phyloP scores from a whole-genome alignment of 352 stramenopile genomes.

The Pythium coloratum region DNA sequence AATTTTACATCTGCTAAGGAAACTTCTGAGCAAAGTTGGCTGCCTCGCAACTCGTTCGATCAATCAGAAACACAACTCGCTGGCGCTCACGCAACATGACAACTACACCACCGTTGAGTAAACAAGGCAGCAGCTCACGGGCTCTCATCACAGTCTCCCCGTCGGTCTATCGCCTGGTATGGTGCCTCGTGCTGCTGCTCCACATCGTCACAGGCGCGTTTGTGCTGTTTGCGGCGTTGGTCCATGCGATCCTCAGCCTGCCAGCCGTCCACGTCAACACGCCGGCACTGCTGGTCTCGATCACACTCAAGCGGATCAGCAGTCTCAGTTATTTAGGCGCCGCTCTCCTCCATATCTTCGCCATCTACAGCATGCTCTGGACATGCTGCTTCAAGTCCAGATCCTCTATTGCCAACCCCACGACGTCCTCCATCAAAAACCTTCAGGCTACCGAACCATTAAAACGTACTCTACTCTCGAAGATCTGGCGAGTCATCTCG shows the following conservation, averaged over 20 bases:
- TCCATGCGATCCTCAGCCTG: constrained; percentile 7
- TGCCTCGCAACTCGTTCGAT: too few relatives aligned
- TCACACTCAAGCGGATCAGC: constrained; percentile 6
- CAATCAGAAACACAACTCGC: too few relatives aligned
- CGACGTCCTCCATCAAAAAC: background rate
- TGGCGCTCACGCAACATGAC: too few relatives aligned
- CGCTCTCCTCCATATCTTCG: background rate
- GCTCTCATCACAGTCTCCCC: background rate
- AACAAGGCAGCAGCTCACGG: too few relatives aligned
- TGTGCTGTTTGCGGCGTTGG: constrained; percentile 1
- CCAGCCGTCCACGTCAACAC: constrained; percentile 4
- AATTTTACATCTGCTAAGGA: too few relatives aligned
- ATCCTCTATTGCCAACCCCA: background rate
- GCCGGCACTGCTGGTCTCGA: background rate
- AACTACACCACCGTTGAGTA: too few relatives aligned
- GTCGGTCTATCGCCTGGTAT: background rate
- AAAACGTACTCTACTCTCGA: background rate
- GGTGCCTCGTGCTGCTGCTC: constrained; percentile 4
- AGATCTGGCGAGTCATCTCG: too few relatives aligned
- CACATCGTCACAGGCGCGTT: constrained; percentile 9
- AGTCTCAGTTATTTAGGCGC: constrained; percentile 7
- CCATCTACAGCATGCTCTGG: background rate
- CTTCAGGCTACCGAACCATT: background rate
- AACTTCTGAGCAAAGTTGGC: too few relatives aligned
- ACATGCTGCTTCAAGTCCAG: background rate